Conservation (phyloP, 106 monocot genomes). For the Dioscorea alata region DNA sequence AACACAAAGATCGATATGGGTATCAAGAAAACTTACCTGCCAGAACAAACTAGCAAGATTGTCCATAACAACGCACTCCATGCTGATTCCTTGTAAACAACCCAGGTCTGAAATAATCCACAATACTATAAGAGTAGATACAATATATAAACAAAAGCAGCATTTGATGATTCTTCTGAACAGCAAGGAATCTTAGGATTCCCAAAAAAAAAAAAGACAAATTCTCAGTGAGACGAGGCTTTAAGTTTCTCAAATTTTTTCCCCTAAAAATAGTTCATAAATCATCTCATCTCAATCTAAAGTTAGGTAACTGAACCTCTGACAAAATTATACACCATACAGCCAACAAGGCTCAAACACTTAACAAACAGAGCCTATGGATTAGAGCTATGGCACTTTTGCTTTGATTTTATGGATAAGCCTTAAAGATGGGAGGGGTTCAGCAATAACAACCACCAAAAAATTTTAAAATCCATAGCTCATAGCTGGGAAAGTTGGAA, state of each 20-base stretch:
- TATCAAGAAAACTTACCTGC: conserved; percentile 43
- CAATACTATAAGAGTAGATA: background rate
- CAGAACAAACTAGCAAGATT: conserved; percentile 59
- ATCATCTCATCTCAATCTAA: too few relatives aligned
- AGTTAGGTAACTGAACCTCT: too few relatives aligned
- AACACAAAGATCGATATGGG: background rate
- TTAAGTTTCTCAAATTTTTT: background rate
- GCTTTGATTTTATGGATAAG: too few relatives aligned
- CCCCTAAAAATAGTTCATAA: too few relatives aligned
- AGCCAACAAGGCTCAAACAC: too few relatives aligned
- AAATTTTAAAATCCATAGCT: background rate
- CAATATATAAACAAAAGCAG: background rate
- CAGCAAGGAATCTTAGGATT: too few relatives aligned
- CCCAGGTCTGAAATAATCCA: conserved; percentile 52
- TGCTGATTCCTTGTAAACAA: conserved; percentile 57
- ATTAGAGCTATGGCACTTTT: too few relatives aligned
- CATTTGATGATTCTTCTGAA: background rate
- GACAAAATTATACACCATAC: too few relatives aligned
- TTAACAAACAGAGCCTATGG: too few relatives aligned
- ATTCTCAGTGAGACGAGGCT: background rate
- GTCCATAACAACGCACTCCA: conserved; percentile 69
- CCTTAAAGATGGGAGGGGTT: background rate
- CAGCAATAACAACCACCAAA: background rate
- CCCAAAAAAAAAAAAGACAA: background rate
- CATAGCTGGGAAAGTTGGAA: background rate